Conservation (phyloP, 371 early-diverging fungal species). For the Mucor racemosus region DNA sequence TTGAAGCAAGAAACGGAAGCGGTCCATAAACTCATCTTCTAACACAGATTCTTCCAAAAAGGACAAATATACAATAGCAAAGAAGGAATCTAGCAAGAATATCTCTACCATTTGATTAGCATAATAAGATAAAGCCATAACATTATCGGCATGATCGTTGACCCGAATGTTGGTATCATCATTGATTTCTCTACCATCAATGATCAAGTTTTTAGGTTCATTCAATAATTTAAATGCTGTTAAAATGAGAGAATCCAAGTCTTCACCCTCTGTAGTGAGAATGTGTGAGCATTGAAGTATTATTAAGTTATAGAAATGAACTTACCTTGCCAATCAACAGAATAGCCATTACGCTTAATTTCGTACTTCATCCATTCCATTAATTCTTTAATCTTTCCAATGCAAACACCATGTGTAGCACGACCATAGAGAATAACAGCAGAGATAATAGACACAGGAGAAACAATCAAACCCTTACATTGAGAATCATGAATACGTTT, state of each 20-base stretch:
- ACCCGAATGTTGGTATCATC: conserved; percentile 57
- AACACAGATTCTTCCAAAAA: conserved; percentile 38
- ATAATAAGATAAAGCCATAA: conserved; percentile 55
- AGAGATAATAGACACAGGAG: conserved; percentile 45
- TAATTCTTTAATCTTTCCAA: conserved; percentile 53
- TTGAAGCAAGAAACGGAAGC: conserved; percentile 52
- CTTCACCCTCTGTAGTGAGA: conserved; percentile 44
- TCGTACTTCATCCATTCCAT: conserved; percentile 49
- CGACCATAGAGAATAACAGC: conserved; percentile 53
- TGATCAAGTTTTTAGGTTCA: conserved; percentile 49
- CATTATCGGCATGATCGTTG: conserved; percentile 58
- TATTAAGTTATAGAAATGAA: too few species aligned
- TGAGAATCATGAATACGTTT: conserved; percentile 43
- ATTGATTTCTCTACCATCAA: conserved; percentile 51
- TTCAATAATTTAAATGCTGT: conserved; percentile 49
- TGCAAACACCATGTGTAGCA: conserved; percentile 48
- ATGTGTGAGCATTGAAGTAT: neutral
- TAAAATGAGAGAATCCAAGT: conserved; percentile 44
- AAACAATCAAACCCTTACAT: conserved; percentile 43
- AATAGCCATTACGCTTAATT: conserved; percentile 28
- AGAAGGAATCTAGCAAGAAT: conserved; percentile 50
- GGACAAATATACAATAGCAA: conserved; percentile 51
- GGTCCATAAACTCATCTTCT: conserved; percentile 54
- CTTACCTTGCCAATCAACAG: conserved; percentile 52
- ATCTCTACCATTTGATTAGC: conserved; percentile 53